Evolutionary conservation across 805 yeast genomes (phyloP), one percentile per base, ranked within the genome.

Genomic region (Sungouiella thailandica): DNA sequence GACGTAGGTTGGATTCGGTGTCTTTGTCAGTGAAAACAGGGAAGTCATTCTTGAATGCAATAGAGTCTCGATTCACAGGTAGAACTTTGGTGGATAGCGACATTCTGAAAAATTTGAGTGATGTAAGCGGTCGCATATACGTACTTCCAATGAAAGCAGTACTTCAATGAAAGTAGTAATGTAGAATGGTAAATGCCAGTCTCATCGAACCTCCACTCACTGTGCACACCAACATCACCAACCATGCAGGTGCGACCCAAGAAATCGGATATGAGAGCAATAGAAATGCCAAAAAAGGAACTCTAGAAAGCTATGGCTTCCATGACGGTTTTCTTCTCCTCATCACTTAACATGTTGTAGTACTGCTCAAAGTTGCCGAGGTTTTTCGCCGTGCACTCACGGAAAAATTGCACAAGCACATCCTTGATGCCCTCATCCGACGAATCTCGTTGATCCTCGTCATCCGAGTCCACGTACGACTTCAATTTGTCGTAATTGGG

Each of bases 401-500:
- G 77, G 60, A 80, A 80, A 44, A 80, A 79, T 3, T 52, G 59
- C 4, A 68, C 43, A 26, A 81, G 50, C 15, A 70, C 50, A 22
- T 70, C 62, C 31, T 62, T 62, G 29, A 62, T 50, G 5, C 64
- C 55, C 16, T 56, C 60, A 36, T 64, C 69, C 1, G 54, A 51
- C 2, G 51, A 45, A 29, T 47, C 47, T 7, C 51, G 53, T 2
- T 55, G 60, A n/a, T 51, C 58, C 6, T 51, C 65, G 19, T 60
- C 62, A 10, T 55, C 65, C 2, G 66, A 65, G 23, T 65, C 73
- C 5, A 77, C 74, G 43, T 74, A 83, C 4, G 74, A 68, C 46
- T 76, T 71, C 34, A 83, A 53, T 39, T 78, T 80, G 16, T 78
- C 83, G 50, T 68, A 81, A 30, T 76, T 73, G 3, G 83, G 75